Evolutionary conservation across 129 eudicot genomes (phyloP), one percentile per base, ranked within the genome.

Genomic region (Tagetes erecta): DNA sequence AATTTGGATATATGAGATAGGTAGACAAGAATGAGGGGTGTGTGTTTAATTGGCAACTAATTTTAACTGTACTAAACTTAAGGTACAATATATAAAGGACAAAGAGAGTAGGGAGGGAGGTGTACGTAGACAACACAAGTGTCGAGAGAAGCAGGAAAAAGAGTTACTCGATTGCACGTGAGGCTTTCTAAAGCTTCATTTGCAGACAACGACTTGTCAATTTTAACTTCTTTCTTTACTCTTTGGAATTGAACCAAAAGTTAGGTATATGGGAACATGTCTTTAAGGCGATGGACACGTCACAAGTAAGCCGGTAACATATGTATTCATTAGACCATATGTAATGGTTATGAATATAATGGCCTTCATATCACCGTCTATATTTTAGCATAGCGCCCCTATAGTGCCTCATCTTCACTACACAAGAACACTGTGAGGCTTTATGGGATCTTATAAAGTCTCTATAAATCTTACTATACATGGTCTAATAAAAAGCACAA

Each of bases 121-220:
- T 20, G 27, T 20, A 20, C 27, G 53, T 41, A 76, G 31, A 64
- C 9, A 56, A 67, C 74, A 76, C 74, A 67, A 67, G 36, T 67
- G 80, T 66, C 80, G 44, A 66, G 44, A 66, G 73, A 27, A 67
- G 67, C 42, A 76, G 60, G 35, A 55, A 44, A 38, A 53, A 20
- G 71, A 40, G 66, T 40, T 76, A 7, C 30, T 8, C 42, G 56
- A 38, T 74, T 40, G 72, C 74, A 76, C 80, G 74, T 76, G 80
- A 76, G 80, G 47, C 57, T 76, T 73, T 53, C 67, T 31, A 66
- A 34, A 67, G 45, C 67, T 67, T 20, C 27, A 20, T 20, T 63
- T 63, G 63, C 63, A 63, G 40, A 64, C 30, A 41, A 55, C n/a
- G 69, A 76, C 68, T 67, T 76, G 59, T 76, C 80, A 76, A 56